These are phyloP conservation scores for Rehmannia glutinosa DNA, from an alignment of 257 asterid species.

Conservation along the genomic window DNA sequence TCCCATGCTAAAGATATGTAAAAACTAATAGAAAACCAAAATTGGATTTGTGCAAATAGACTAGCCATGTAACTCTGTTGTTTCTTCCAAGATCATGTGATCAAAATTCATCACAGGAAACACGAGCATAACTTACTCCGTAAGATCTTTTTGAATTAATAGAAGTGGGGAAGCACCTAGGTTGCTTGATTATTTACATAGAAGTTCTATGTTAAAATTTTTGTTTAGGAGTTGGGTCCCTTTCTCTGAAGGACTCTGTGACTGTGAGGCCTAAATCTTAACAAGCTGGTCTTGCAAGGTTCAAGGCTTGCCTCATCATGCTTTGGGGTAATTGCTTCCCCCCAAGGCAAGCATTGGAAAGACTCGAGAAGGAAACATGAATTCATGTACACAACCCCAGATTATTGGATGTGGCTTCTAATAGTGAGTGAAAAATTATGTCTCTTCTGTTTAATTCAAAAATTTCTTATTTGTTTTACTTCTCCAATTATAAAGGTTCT, in stretches of 20 bases:
- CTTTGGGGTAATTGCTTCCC: neutral
- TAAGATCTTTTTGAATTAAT: neutral
- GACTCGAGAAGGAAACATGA: neutral
- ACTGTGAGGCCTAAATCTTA: conserved; percentile 1
- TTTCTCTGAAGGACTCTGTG: neutral
- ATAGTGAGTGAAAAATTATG: conserved; percentile 2
- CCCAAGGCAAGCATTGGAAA: neutral
- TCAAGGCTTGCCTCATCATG: neutral
- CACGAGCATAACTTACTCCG: neutral
- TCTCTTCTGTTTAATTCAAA: neutral
- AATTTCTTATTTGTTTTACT: neutral
- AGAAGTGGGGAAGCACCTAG: neutral
- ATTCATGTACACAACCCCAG: neutral
- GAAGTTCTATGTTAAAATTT: neutral
- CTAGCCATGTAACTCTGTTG: neutral
- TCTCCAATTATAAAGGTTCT: conserved; percentile 39
- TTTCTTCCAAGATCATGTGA: neutral
- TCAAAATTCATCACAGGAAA: neutral
- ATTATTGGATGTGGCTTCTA: neutral
- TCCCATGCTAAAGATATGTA: neutral
- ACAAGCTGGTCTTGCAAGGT: neutral
- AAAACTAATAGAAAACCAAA: neutral
- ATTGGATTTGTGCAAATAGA: neutral
- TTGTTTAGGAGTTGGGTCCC: neutral
- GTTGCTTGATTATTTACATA: neutral